Base-by-base conservation (phyloP, 139 green algal species). In the Micractinium sp. region DNA sequence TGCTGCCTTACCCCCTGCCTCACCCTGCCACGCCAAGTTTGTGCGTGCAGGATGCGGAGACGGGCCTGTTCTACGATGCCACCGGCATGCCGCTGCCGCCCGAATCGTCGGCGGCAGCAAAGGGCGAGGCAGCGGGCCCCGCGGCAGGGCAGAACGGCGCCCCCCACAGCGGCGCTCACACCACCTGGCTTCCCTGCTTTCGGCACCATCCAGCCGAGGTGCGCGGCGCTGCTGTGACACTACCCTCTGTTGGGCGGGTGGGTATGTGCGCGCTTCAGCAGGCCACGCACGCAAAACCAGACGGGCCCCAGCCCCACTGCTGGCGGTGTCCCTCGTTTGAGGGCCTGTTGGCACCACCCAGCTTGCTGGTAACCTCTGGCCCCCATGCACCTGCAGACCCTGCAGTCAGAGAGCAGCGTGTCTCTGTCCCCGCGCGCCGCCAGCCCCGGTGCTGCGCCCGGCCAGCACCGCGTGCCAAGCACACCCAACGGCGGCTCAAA, bases 11-110 rank as follows among this genome's bases (percentile, higher is more conserved):
- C n/a, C n/a, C n/a, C n/a, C n/a, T n/a, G n/a, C n/a, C n/a, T n/a
- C n/a, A n/a, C n/a, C n/a, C n/a, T n/a, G n/a, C n/a, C n/a, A n/a
- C n/a, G n/a, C n/a, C n/a, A n/a, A n/a, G n/a, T n/a, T n/a, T n/a
- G n/a, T n/a, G n/a, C n/a, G n/a, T n/a, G n/a, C 78, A 87, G 82
- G 82, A 87, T 29, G 61, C 36, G 25, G 82, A 87, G 63, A 33
- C 25, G 23, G 63, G 82, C 33, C 36, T 63, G 36, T 63, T 53
- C 22, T 67, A 67, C 60, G 16, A 27, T 15, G 61, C 60, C 35
- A 25, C 27, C 25, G 63, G 82, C 63, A 63, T 35, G 63, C 82
- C 27, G 63, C 82, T 60, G 82, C 60, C 35, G 19, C 47, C 47
- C 18, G 75, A 14, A 31, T 31, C 75, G 36, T 7, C 33, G 36